phyloP scores from a whole-genome alignment of 805 yeast genomes.

The Saturnispora saitoi region DNA sequence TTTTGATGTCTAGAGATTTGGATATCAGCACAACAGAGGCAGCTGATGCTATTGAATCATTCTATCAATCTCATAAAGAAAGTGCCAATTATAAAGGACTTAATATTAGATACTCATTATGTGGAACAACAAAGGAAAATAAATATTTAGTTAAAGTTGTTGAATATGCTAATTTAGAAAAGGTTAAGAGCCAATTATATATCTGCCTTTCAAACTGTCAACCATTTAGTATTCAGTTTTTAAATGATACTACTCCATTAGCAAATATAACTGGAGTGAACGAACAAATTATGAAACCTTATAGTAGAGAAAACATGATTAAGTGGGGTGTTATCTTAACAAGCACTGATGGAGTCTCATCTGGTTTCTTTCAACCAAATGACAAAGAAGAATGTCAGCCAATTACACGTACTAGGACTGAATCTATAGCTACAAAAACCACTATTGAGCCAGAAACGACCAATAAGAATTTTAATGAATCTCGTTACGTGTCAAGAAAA shows the following conservation, averaged over 20 bases:
- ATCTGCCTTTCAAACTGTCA: constrained; percentile 15
- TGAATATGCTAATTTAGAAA: constrained; percentile 12
- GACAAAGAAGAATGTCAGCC: background rate
- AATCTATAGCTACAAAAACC: background rate
- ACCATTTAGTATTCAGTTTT: constrained; percentile 19
- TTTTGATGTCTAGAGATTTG: constrained; percentile 17
- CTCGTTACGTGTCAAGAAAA: constrained; percentile 15
- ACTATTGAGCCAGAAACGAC: background rate
- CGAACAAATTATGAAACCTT: constrained; percentile 7
- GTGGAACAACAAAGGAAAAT: constrained; percentile 3
- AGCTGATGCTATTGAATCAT: constrained; percentile 17
- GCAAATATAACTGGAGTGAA: constrained; percentile 18
- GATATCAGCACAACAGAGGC: constrained; percentile 16
- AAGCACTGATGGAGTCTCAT: constrained; percentile 5
- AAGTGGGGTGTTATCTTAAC: constrained; percentile 23
- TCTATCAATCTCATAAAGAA: constrained; percentile 14
- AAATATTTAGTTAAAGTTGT: constrained; percentile 10
- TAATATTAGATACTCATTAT: constrained; percentile 13
- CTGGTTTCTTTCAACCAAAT: background rate
- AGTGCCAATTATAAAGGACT: constrained; percentile 13
- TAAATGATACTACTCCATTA: constrained; percentile 11
- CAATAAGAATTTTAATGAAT: constrained; percentile 8
- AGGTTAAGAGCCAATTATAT: constrained; percentile 13
- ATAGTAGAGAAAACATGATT: constrained; percentile 15
- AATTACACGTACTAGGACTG: background rate